Evolutionary conservation across 371 early-diverging fungal species (phyloP).

Genomic region (Mucor piriformis): DNA sequence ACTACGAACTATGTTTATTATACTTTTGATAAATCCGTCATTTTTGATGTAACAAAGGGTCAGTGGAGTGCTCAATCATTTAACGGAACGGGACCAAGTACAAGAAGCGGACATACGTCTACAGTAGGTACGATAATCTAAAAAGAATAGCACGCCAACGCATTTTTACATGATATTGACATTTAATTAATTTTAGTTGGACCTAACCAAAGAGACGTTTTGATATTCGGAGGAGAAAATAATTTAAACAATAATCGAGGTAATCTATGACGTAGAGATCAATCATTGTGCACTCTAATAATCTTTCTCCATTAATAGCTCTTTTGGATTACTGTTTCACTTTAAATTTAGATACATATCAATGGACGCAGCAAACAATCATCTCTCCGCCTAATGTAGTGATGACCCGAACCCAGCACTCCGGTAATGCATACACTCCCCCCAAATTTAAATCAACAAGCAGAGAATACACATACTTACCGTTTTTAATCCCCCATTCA

Average conservation of each 20-base stretch:
- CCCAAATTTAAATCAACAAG: too few relatives aligned
- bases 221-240: background rate
- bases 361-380: background rate
- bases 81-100: background rate
- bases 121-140: background rate
- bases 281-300: background rate
- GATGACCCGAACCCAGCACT: background rate
- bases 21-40: background rate
- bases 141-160: background rate
- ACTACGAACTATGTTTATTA: background rate
- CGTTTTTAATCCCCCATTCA: background rate
- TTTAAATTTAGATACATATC: background rate
- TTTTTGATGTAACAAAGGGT: background rate
- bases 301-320: background rate
- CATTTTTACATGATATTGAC: background rate
- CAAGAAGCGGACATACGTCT: background rate
- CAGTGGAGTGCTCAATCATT: background rate
- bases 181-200: background rate
- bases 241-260: background rate
- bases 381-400: background rate
- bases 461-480: too few relatives aligned
- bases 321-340: background rate
- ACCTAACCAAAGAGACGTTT: background rate
- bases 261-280: background rate
- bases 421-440: too few relatives aligned